Evolutionary conservation across 352 stramenopile species (phyloP).

Genomic region (Saprolegnia diclina): DNA sequence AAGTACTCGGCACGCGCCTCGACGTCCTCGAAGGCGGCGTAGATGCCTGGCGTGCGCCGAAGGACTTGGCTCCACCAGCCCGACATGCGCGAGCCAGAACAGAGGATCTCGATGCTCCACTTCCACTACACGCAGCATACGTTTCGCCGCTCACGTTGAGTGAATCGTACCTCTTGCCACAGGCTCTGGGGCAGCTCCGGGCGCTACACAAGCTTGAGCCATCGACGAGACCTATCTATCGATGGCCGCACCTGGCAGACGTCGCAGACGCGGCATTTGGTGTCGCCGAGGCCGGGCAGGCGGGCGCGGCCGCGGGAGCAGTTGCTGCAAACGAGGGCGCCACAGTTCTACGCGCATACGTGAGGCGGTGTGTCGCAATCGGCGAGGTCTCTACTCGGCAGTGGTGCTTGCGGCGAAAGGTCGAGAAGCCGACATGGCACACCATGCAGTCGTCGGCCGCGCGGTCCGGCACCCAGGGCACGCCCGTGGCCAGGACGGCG

Average conservation of each 20-base stretch:
- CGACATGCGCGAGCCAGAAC: slow-evolving; percentile 4
- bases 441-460: slow-evolving; percentile 24
- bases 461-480: slow-evolving; percentile 22
- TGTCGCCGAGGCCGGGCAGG: slow-evolving; percentile 6
- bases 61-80: slow-evolving; percentile 22
- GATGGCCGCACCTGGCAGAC: slow-evolving; percentile 20
- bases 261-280: slow-evolving; percentile 21
- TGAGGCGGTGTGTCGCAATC: neutral
- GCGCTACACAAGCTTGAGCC: slow-evolving; percentile 2
- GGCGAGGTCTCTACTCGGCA: slow-evolving; percentile 11
- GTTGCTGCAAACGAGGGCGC: slow-evolving; percentile 20
- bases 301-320: slow-evolving; percentile 22
- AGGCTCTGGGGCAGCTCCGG: slow-evolving; percentile 8
- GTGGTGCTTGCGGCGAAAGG: slow-evolving; percentile 26
- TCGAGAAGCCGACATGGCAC: slow-evolving; percentile 11
- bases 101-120: slow-evolving; percentile 25
- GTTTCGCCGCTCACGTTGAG: neutral
- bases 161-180: slow-evolving; percentile 23
- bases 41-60: neutral
- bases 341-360: slow-evolving; percentile 13
- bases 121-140: slow-evolving; percentile 9
- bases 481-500: slow-evolving; percentile 1
- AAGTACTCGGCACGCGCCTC: slow-evolving; percentile 3
- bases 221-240: neutral
- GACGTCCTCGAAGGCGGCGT: slow-evolving; percentile 17